These are phyloP conservation scores for Phytomonas sp. DNA, from an alignment of 208 protist genomes.

Conservation along the genomic window DNA sequence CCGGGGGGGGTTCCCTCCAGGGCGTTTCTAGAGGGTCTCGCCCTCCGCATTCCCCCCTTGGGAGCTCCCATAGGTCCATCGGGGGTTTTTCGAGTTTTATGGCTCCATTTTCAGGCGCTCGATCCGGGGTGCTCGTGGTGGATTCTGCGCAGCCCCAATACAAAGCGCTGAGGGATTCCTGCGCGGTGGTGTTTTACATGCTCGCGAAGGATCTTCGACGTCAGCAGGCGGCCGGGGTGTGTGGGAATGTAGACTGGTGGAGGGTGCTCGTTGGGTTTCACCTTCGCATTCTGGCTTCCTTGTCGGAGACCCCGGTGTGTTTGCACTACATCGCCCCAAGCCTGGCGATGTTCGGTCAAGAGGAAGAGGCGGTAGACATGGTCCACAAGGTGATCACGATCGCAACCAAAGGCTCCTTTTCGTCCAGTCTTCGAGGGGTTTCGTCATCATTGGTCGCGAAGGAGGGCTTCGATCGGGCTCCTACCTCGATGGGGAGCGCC, in stretches of 20 bases:
- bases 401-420: conserved; percentile 56
- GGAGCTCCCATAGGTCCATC: too few relatives aligned
- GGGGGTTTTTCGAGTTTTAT: too few relatives aligned
- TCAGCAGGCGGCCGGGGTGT: conserved; percentile 48
- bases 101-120: too few relatives aligned
- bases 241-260: conserved; percentile 75
- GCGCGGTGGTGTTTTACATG: conserved; percentile 39
- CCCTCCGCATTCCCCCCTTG: too few relatives aligned
- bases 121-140: not conserved
- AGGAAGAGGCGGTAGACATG: conserved; percentile 60
- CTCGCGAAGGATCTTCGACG: conserved; percentile 50
- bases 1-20: too few relatives aligned
- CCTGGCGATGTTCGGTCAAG: conserved; percentile 37
- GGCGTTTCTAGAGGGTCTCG: too few relatives aligned
- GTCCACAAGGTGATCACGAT: conserved; percentile 64
- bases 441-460: conserved; percentile 4
- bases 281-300: conserved; percentile 26
- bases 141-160: conserved; percentile 29
- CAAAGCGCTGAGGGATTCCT: conserved; percentile 42
- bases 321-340: conserved; percentile 60
- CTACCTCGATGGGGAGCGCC: not conserved
- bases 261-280: conserved; percentile 52
- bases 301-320: conserved; percentile 43
- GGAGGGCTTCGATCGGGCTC: not conserved
- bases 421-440: not conserved